Base-by-base conservation (phyloP, 2,329 filamentous ascomycete species). In the Fusarium sororula region DNA sequence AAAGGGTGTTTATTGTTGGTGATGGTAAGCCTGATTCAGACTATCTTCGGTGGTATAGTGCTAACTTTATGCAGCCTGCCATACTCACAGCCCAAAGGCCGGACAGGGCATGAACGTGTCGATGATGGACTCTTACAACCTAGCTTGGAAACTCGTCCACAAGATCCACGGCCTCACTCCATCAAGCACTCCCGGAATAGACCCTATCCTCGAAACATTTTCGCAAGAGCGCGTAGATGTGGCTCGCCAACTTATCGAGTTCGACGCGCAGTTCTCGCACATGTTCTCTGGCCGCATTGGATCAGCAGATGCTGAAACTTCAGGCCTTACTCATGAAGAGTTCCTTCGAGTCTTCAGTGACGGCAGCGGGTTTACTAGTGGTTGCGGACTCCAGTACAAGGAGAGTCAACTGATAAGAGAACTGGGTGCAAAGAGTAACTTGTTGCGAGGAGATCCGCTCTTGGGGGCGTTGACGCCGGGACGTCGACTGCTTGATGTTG, bases 31-130 rank as follows among this genome's bases (percentile, higher is more conserved):
- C 2, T 6, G 0, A 11, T 5, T 3, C 0, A 32, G 14, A 24
- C 11, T 50, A 1, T 24, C 3, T 24, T 37, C 2, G 6, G 5
- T 18, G 24, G 5, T 2, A 18, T 13, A 6, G 15, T 30, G 6
- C 55, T 68, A n/a, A 68, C 3, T 2, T 6, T 5, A 2, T 2
- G 2, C 15, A 69, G 66, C 66, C 2, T 69, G 66, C 5, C 66
- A 69, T 13, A 69, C 66, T 7, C 66, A 69, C 17, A 69, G 66
- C 7, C 66, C 66, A 0, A 69, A 69, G n/a, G 66, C 66, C 3
- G 66, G 66, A 1, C 66, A 69, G 12, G 66, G 66, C 7, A 69
- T 69, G 66, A 69, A 69, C 6, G 66, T 69, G 4, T 69, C 66
- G 0, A 69, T 69, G 66, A 69, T 69, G 66, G 66, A 69, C 13